A percentile compares a stretch with the other conserved stretches of the same genome.
Evolutionary conservation across 495 filamentous ascomycete genomes (phyloP).

Genomic region (Parachaetomium inaequale): DNA sequence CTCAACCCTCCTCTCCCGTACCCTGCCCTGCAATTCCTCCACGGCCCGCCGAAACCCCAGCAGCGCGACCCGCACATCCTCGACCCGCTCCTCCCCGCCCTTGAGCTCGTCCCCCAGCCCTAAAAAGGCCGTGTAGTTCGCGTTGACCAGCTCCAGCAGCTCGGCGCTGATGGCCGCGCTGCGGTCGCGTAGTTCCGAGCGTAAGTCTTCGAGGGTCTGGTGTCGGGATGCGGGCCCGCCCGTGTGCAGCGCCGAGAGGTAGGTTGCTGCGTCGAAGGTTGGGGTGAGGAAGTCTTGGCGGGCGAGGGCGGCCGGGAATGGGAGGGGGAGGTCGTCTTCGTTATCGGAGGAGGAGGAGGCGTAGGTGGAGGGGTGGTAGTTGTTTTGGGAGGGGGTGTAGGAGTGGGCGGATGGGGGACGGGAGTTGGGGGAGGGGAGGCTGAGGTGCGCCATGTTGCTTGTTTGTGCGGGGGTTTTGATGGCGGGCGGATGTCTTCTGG

Average conservation of each 20-base stretch:
- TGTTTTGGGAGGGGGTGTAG: constrained; percentile 34
- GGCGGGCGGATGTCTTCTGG: neutral
- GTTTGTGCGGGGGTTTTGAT: neutral
- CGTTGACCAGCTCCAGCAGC: constrained; percentile 87
- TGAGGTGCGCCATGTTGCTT: constrained; percentile 35
- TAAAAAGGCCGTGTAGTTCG: constrained; percentile 88
- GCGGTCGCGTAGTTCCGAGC: constrained; percentile 74
- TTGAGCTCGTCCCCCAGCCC: constrained; percentile 74
- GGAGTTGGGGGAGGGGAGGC: constrained; percentile 27
- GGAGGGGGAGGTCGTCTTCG: constrained; percentile 62
- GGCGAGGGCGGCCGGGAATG: constrained; percentile 77
- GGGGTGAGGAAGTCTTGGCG: constrained; percentile 73
- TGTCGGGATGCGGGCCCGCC: constrained; percentile 53
- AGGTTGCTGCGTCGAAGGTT: constrained; percentile 74
- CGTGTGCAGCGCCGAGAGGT: constrained; percentile 69
- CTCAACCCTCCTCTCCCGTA: constrained; percentile 46
- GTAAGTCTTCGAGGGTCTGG: constrained; percentile 93
- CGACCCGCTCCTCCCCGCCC: constrained; percentile 86
- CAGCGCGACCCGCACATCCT: constrained; percentile 84
- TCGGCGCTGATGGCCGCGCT: constrained; percentile 73
- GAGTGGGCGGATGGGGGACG: constrained; percentile 33
- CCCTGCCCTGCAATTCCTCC: constrained; percentile 48
- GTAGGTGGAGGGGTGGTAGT: constrained; percentile 27
- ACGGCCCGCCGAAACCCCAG: constrained; percentile 81
- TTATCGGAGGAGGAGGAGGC: constrained; percentile 32